These are phyloP conservation scores for Claviceps africana DNA, from an alignment of 2,329 filamentous ascomycete species.

Conservation along the genomic window DNA sequence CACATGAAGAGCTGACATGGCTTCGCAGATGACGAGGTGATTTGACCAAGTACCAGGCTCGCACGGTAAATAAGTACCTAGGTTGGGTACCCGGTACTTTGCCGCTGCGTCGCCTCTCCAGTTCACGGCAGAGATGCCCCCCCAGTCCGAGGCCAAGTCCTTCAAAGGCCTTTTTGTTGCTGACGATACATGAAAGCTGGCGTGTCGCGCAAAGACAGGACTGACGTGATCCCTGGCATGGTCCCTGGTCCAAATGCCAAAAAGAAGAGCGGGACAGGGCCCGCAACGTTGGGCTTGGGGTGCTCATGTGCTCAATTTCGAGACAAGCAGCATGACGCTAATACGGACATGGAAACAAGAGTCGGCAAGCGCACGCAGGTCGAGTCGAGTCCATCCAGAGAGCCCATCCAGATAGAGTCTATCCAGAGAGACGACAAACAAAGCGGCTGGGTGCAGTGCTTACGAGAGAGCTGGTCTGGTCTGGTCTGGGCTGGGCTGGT, in stretches of 20 bases:
- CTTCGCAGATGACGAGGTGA: too few species aligned
- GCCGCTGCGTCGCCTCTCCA: too few species aligned
- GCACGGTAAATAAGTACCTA: too few species aligned
- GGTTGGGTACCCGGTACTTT: too few species aligned
- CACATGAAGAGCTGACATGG: too few species aligned
- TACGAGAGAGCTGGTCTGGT: neutral
- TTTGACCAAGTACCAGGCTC: too few species aligned
- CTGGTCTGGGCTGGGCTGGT: neutral
- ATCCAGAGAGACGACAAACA: conserved; percentile 11
- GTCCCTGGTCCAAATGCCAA: conserved; percentile 3
- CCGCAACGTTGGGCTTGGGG: conserved; percentile 25
- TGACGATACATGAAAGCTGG: neutral
- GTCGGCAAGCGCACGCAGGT: conserved; percentile 18
- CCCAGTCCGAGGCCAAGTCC: too few species aligned
- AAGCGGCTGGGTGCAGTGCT: neutral
- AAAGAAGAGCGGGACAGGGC: conserved; percentile 9
- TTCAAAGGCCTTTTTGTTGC: neutral
- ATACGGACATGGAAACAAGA: conserved; percentile 3
- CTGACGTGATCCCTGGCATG: conserved; percentile 2
- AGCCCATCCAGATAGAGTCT: too few species aligned
- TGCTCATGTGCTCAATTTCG: conserved; percentile 33
- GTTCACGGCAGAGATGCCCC: too few species aligned
- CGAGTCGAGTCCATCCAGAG: conserved; percentile 5
- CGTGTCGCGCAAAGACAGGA: neutral
- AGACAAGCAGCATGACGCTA: conserved; percentile 27